These are phyloP conservation scores for Mortierella sp. DNA, from an alignment of 371 early-diverging fungal species.

Conservation along the genomic window DNA sequence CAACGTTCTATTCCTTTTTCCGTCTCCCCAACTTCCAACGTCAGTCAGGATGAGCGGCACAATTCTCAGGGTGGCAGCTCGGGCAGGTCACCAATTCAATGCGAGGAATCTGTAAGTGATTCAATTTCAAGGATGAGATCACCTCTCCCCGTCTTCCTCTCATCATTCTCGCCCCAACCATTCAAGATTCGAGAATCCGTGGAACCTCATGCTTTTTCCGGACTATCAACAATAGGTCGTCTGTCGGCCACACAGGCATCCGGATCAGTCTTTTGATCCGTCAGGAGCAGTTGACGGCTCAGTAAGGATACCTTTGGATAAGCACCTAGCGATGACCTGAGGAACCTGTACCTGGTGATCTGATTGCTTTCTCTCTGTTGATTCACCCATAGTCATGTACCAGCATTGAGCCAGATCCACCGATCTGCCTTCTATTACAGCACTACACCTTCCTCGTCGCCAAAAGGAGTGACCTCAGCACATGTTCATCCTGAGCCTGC, in stretches of 20 bases:
- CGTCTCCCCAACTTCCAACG: neutral
- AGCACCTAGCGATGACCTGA: too few relatives aligned
- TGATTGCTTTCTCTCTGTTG: neutral
- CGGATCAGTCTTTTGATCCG: slow-evolving; percentile 18
- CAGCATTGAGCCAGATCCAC: slow-evolving; percentile 17
- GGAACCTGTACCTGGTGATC: neutral
- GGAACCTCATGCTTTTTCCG: neutral
- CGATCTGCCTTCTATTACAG: slow-evolving; percentile 25
- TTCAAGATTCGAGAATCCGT: too few relatives aligned
- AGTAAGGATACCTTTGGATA: slow-evolving; percentile 16
- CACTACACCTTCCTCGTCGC: slow-evolving; percentile 4
- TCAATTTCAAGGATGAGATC: too few relatives aligned
- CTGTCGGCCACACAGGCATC: slow-evolving; percentile 12
- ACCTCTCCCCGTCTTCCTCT: too few relatives aligned
- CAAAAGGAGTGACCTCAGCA: slow-evolving; percentile 5
- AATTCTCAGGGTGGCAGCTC: slow-evolving; percentile 22
- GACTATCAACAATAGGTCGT: slow-evolving; percentile 9
- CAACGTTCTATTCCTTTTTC: neutral
- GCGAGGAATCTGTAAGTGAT: slow-evolving; percentile 29
- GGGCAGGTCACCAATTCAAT: slow-evolving; percentile 23
- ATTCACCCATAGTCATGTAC: slow-evolving; percentile 5
- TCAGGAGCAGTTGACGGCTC: slow-evolving; percentile 12
- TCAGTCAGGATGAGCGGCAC: slow-evolving; percentile 17
- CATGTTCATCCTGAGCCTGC: slow-evolving; percentile 37
- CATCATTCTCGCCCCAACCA: too few relatives aligned